Percentiles rank a stretch among this genome's conserved stretches.
Evolutionary conservation across 2,329 filamentous ascomycete species (phyloP).

Genomic region (Sarocladium brachiariae): DNA sequence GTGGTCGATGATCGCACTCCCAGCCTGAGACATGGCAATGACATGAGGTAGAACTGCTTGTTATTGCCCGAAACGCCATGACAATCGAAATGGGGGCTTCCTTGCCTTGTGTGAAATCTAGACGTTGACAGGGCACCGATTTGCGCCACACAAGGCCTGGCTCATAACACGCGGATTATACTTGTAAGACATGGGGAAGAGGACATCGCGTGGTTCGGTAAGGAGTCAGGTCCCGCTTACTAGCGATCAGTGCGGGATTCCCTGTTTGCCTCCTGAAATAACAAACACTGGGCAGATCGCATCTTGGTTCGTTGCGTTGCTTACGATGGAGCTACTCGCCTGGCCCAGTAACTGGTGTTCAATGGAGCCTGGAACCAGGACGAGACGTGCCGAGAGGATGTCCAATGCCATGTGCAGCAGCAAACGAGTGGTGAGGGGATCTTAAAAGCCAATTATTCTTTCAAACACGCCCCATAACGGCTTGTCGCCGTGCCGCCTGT

Average conservation of each 20-base stretch:
- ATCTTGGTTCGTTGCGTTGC: neutral
- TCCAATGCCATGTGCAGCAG: too few relatives aligned
- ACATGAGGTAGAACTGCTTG: neutral
- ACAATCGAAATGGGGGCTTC: neutral
- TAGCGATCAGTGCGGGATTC: conserved; percentile 6
- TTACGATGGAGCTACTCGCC: neutral
- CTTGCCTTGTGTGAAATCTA: neutral
- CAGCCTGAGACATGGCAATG: neutral
- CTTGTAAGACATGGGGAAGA: conserved; percentile 2
- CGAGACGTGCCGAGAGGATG: neutral
- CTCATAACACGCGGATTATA: neutral
- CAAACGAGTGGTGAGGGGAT: too few relatives aligned
- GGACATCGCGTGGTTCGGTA: neutral
- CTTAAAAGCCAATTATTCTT: too few relatives aligned
- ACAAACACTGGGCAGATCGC: conserved; percentile 3
- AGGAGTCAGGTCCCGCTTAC: neutral
- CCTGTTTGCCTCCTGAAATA: neutral
- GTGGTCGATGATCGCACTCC: too few relatives aligned
- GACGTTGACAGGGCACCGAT: neutral
- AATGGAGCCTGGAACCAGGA: too few relatives aligned
- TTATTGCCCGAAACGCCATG: neutral
- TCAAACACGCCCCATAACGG: too few relatives aligned
- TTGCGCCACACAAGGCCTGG: neutral
- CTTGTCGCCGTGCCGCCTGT: too few relatives aligned
- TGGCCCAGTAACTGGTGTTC: neutral